Evolutionary conservation across 2,329 filamentous ascomycete species (phyloP), one percentile per base, ranked within the genome.

Genomic region (Septoria petroselini): DNA sequence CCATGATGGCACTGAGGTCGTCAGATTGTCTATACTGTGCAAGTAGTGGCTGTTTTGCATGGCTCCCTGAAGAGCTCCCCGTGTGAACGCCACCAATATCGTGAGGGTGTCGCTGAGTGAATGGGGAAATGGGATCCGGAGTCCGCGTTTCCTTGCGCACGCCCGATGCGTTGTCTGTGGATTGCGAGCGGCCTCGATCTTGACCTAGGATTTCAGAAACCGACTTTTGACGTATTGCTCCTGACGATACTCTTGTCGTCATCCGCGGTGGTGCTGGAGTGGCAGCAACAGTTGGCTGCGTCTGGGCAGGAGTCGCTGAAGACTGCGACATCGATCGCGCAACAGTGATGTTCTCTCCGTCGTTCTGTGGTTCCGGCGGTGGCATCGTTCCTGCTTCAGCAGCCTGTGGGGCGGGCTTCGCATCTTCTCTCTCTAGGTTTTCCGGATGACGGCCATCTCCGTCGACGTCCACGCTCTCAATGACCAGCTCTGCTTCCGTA

Each of bases 201-300:
- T 81, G 82, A 44, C 81, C 83, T 4, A 88, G 73, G 34, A 88
- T 86, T 65, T 88, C 85, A 14, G 81, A 84, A 3, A 87, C 83
- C 4, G 84, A 86, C 62, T 87, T 88, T 44, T 85, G 81, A 53
- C 81, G 76, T 59, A 88, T 81, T 2, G 83, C 81, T 34, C 84
- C 85, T 7, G 85, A 86, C 2, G 83, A 82, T 17, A 86, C 82
- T 58, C 84, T 72, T 1, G 84, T 88, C 8, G 82, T 84, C 71
- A 85, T 85, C 23, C 83, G 44, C 27, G 43, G 42, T 8, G 48
- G 76, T 58, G 51, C 55, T n/a, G 52, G 25, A 12, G 48, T 47
- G 14, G 42, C 41, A n/a, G 35, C 38, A 15, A 49, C 41, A 11
- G 48, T 43, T n/a, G 49, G 27, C 17, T 57, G 50, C 23, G 52